Percentiles rank a stretch among this genome's conserved stretches.
Evolutionary conservation across 2,329 filamentous ascomycete genomes (phyloP).

Genomic region (Monosporascus sp.): DNA sequence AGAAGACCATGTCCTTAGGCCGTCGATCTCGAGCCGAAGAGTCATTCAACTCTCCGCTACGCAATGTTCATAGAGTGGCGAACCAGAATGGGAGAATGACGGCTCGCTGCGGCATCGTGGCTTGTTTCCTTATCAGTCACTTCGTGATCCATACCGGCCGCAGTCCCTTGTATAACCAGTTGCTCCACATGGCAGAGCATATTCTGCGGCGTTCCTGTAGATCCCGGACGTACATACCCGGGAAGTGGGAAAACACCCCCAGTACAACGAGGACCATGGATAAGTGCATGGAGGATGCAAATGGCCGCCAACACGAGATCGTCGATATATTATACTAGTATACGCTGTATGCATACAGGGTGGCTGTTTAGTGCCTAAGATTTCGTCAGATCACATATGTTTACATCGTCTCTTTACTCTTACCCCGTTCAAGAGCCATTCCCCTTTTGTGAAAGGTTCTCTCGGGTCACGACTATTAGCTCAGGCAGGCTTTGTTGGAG

Average conservation of each 20-base stretch:
- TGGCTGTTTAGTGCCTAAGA: background rate
- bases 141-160: background rate
- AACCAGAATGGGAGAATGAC: slow-evolving; percentile 12
- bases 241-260: slow-evolving; percentile 17
- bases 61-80: background rate
- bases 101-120: slow-evolving; percentile 22
- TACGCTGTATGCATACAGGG: background rate
- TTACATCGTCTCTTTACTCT: too few species aligned
- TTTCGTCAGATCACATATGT: too few species aligned
- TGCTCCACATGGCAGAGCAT: slow-evolving; percentile 7
- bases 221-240: slow-evolving; percentile 16
- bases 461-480: too few species aligned
- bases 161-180: background rate
- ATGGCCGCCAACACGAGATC: slow-evolving; percentile 14
- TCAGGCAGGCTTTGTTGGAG: too few species aligned
- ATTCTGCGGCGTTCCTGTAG: slow-evolving; percentile 12
- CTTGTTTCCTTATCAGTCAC: slow-evolving; percentile 10
- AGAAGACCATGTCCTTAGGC: background rate
- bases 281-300: slow-evolving; percentile 20
- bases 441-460: too few species aligned
- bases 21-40: too few species aligned
- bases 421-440: too few species aligned
- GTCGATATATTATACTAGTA: slow-evolving; percentile 1
- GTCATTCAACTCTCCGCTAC: too few species aligned
- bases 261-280: slow-evolving; percentile 14